Evolutionary conservation across 1,284 basidiomycete genomes (phyloP).

Genomic region (Trichosporon sp.): DNA sequence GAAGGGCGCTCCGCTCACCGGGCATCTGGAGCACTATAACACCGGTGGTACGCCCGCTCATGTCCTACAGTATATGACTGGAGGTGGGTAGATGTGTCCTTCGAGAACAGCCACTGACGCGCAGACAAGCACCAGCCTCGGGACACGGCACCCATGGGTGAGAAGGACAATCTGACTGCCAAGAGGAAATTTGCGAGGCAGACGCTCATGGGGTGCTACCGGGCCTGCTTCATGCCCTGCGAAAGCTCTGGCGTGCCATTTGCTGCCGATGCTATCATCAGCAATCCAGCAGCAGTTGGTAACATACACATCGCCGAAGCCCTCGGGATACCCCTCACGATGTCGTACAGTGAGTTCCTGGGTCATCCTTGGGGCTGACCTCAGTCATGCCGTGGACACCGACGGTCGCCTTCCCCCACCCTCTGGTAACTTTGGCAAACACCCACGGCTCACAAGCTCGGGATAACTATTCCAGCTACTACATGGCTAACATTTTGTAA

Average conservation of each 20-base stretch:
- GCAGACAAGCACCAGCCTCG: conserved; percentile 42
- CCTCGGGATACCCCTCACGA: conserved; percentile 58
- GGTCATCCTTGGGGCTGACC: conserved; percentile 8
- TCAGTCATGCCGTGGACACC: conserved; percentile 66
- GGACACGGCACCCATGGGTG: conserved; percentile 37
- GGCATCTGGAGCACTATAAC: conserved; percentile 40
- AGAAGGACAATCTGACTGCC: conserved; percentile 36
- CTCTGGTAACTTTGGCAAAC: conserved; percentile 57
- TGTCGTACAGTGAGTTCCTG: conserved; percentile 42
- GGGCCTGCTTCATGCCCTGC: conserved; percentile 55
- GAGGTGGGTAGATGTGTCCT: conserved; percentile 36
- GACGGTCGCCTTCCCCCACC: conserved; percentile 61
- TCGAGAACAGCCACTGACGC: neutral
- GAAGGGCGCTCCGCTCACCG: conserved; percentile 48
- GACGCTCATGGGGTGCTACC: conserved; percentile 62
- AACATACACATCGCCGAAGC: conserved; percentile 64
- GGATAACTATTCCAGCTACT: conserved; percentile 59
- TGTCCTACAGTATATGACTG: conserved; percentile 49
- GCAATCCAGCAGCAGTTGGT: conserved; percentile 62
- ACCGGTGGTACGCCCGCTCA: conserved; percentile 46
- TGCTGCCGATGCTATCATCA: conserved; percentile 61
- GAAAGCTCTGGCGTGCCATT: conserved; percentile 53
- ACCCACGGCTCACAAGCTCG: conserved; percentile 49
- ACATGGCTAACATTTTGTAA: conserved; percentile 55
- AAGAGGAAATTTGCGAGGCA: conserved; percentile 42